Evolutionary conservation across 306 rosid genomes (phyloP), one percentile per base, ranked within the genome.

Genomic region (Lathyrus aphaca): DNA sequence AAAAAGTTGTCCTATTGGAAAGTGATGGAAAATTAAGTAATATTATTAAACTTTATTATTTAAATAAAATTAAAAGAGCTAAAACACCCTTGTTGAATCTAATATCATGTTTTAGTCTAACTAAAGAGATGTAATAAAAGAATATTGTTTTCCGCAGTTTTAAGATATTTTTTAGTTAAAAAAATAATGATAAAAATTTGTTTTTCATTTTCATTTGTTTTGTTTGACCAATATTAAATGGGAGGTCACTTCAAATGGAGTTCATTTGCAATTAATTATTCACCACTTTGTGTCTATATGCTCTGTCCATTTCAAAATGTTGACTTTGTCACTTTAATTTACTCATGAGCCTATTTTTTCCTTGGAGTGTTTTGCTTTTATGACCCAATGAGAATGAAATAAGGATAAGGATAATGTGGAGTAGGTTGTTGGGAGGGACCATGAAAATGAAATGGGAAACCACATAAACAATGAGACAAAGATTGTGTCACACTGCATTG

Each of bases 341-440:
- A 1, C 29, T 17, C 27, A 30, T 39, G 21, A 3, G 18, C 35
- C 15, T 4, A 6, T 64, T 60, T 40, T 81, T 66, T 72, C 73
- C 23, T 45, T 25, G 13, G 3, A 30, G 10, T 61, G 53, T 18
- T 65, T 62, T 55, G 30, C 58, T 48, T 48, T 68, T 25, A 2
- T 45, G 54, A 49, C 4, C 29, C 62, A 69, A 56, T 10, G 30
- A 15, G 21, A 29, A 32, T n/a, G 69, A 46, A 44, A 54, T 40
- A 43, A 40, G 57, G 80, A 78, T 65, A 78, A 78, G 75, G 69
- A 72, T 76, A 32, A 75, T 15, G 18, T 29, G 16, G 10, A 23
- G 35, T 66, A 37, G 70, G 42, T n/a, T 38, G 69, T 45, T 66
- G 74, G 74, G 64, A 40, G 74, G 77, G 64, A 40, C 72, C 65